A percentile compares a stretch with the other conserved stretches of the same genome.
phyloP scores from a whole-genome alignment of 140 eudicot species.

The Stevia rebaudiana region DNA sequence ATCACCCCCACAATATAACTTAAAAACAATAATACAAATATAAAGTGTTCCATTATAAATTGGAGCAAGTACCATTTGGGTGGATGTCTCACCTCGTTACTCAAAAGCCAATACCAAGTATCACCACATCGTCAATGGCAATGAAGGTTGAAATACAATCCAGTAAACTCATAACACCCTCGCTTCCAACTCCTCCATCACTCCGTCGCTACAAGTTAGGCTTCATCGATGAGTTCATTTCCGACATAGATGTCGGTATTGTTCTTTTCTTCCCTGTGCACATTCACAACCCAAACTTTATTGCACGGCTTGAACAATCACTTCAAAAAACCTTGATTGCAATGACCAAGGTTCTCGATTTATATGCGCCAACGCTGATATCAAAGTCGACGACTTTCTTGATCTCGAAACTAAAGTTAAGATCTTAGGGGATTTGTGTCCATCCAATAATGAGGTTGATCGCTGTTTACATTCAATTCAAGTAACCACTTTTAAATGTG shows the following conservation, averaged over 20 bases:
- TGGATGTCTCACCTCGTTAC: no score
- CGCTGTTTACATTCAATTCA: not conserved
- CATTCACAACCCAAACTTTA: not conserved
- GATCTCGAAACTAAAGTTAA: not conserved
- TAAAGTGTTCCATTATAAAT: no score
- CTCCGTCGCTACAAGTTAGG: not conserved
- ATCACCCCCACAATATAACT: no score
- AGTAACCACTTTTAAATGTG: conserved; percentile 3
- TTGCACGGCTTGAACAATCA: not conserved
- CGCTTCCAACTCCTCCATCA: not conserved
- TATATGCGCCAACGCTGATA: not conserved
- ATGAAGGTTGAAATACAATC: not conserved
- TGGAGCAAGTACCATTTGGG: no score
- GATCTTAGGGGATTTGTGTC: not conserved
- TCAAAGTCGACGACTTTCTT: not conserved
- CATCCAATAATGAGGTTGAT: not conserved
- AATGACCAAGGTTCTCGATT: not conserved
- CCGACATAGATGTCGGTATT: not conserved
- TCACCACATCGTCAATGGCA: no score
- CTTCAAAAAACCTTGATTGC: not conserved
- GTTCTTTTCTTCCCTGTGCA: not conserved
- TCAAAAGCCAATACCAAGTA: no score
- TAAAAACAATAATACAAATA: no score
- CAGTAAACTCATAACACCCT: not conserved
- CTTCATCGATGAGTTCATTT: not conserved